A percentile compares a stretch with the other conserved stretches of the same genome.
These are phyloP conservation scores for Raphidocelis subcapitata DNA, from an alignment of 139 green algal species.

Conservation along the genomic window DNA sequence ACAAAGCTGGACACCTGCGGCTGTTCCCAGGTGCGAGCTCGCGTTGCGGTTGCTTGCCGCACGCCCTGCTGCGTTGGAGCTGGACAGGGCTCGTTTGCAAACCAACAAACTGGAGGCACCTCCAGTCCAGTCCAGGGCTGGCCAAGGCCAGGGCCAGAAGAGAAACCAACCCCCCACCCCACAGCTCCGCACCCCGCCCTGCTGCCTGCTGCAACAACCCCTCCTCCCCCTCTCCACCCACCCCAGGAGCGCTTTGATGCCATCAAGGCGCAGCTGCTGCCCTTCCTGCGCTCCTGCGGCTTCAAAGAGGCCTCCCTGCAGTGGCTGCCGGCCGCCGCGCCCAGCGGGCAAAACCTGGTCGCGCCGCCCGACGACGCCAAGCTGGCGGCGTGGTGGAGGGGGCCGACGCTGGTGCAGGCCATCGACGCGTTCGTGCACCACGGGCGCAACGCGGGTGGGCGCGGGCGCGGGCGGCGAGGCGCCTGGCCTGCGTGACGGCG, in stretches of 20 bases:
- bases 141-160: too few relatives aligned
- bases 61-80: too few relatives aligned
- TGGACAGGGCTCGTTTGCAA: too few relatives aligned
- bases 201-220: too few relatives aligned
- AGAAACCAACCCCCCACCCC: too few relatives aligned
- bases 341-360: slow-evolving; percentile 83
- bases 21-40: slow-evolving; percentile 50
- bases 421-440: slow-evolving; percentile 77
- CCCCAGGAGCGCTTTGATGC: slow-evolving; percentile 76
- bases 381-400: slow-evolving; percentile 46
- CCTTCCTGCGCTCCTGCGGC: slow-evolving; percentile 82
- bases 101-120: too few relatives aligned
- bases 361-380: slow-evolving; percentile 29
- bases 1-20: slow-evolving; percentile 86
- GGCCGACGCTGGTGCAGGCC: slow-evolving; percentile 56
- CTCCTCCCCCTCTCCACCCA: too few relatives aligned
- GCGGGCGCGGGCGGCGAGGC: neutral
- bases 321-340: slow-evolving; percentile 85
- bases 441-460: slow-evolving; percentile 28
- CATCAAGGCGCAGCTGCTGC: slow-evolving; percentile 69
- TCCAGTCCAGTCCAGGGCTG: too few relatives aligned
- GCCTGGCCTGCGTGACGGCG: neutral
- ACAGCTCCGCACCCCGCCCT: too few relatives aligned
- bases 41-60: too few relatives aligned
- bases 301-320: slow-evolving; percentile 68